A percentile compares a stretch with the other conserved stretches of the same genome.
Evolutionary conservation across 306 rosid species (phyloP).

Genomic region (Quercus mongolica): DNA sequence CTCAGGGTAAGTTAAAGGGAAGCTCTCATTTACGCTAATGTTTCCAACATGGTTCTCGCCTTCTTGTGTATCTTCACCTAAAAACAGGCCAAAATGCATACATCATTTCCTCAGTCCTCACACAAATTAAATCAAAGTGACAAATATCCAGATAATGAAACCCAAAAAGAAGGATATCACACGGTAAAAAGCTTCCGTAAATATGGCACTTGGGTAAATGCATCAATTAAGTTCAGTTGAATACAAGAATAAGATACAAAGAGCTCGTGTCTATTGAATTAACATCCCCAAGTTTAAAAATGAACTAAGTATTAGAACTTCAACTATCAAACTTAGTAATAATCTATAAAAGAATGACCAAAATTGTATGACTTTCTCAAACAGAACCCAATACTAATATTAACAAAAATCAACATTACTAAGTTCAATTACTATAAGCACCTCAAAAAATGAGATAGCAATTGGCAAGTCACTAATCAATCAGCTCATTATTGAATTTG

Average conservation of each 20-base stretch:
- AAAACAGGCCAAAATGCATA: conserved; percentile 21
- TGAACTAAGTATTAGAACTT: not conserved
- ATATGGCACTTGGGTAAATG: not conserved
- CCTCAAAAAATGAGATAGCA: not conserved
- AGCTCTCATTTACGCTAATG: conserved; percentile 35
- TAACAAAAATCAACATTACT: not conserved
- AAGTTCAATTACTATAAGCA: not conserved
- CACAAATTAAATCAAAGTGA: not conserved
- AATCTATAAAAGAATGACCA: not conserved
- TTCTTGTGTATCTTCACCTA: conserved; percentile 60
- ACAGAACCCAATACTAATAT: not conserved
- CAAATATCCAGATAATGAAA: not conserved
- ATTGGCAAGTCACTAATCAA: not conserved
- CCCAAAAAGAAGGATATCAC: conserved; percentile 8
- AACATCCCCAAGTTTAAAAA: not conserved
- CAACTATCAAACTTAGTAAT: conserved; percentile 7
- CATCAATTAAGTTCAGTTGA: conserved; percentile 9
- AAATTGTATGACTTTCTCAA: not conserved
- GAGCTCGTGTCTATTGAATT: not conserved
- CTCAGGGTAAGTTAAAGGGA: conserved; percentile 15
- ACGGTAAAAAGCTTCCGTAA: not conserved
- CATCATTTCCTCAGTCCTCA: conserved; percentile 22
- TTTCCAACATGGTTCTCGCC: conserved; percentile 4
- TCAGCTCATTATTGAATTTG: conserved; percentile 5
- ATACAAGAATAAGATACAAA: not conserved